These are phyloP conservation scores for Pichia sporocuriosa DNA, from an alignment of 805 yeast genomes.

Conservation along the genomic window DNA sequence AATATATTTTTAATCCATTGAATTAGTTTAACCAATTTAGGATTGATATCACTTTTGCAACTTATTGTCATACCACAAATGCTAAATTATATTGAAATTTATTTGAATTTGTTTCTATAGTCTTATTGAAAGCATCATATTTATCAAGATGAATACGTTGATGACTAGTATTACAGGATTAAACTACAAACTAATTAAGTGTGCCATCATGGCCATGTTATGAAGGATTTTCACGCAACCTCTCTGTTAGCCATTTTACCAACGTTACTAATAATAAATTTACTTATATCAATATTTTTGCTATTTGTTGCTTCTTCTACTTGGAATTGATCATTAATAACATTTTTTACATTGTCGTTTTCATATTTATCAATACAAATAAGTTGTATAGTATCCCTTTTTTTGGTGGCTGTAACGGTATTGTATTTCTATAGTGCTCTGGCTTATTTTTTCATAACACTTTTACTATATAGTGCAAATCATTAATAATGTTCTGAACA, in stretches of 20 bases:
- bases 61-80: slow-evolving; percentile 73
- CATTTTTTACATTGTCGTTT: neutral
- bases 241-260: too few relatives aligned
- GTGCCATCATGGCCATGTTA: slow-evolving; percentile 78
- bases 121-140: too few relatives aligned
- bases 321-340: too few relatives aligned
- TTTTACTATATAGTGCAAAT: slow-evolving; percentile 44
- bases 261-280: neutral
- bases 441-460: too few relatives aligned
- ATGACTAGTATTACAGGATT: slow-evolving; percentile 52
- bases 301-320: too few relatives aligned
- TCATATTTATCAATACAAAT: slow-evolving; percentile 57
- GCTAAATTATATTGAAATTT: slow-evolving; percentile 48
- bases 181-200: slow-evolving; percentile 78
- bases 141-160: slow-evolving; percentile 29
- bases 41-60: slow-evolving; percentile 28
- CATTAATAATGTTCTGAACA: slow-evolving; percentile 74
- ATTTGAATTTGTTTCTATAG: slow-evolving; percentile 21
- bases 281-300: neutral
- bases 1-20: slow-evolving; percentile 90
- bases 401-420: slow-evolving; percentile 57
- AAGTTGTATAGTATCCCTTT: slow-evolving; percentile 85
- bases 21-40: slow-evolving; percentile 39
- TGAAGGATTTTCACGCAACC: slow-evolving; percentile 35
- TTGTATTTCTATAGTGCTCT: slow-evolving; percentile 4